Base-by-base conservation (phyloP, 805 yeast genomes). In the Schwanniomyces occidentalis region DNA sequence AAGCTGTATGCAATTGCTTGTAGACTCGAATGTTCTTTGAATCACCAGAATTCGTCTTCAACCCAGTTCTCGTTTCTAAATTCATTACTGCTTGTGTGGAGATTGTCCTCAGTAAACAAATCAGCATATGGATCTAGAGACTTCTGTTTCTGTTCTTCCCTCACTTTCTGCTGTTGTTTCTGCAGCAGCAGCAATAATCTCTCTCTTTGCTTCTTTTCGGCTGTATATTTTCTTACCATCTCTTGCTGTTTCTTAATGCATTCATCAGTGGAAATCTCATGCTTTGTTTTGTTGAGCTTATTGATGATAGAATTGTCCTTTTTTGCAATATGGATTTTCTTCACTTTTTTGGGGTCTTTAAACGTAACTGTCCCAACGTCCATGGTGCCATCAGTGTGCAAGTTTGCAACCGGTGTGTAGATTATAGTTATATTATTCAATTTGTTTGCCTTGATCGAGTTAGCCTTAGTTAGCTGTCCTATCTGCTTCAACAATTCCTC, bases 361-460 rank as follows among this genome's bases (percentile, higher is more conserved):
- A 84, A 85, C 1, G 85, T 76, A 5, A 85, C 95, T 32, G 87
- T 86, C 4, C 95, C 95, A 4, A 75, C 76, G 30, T 76, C 87
- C 93, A 84, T 85, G 19, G 75, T 75, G 9, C 81, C 82, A 33
- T 77, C 77, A 45, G 82, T 82, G 26, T 73, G 68, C 36, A 85
- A 63, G 51, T 85, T 85, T 16, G 73, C 69, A 71, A 86, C 85
- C 0, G 90, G 88, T 0, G 95, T 85, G 48, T 78, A 78, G 25
- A 85, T 73, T 6, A 85, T 73, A 2, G 82, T 76, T 39, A 84
- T 66, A 46, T 80, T 80, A 49, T 78, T 77, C 45, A 75, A 56
- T 50, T 85, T 85, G 58, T 80, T 83, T 9, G 86, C 93, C 50
- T 80, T 78, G 23, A 85, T 84, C 4, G 90, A 82, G 53, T 82